Percentiles rank a stretch among this genome's conserved stretches.
phyloP scores from a whole-genome alignment of 305 asterid species.

The Fraxinus xanthoxyloides region DNA sequence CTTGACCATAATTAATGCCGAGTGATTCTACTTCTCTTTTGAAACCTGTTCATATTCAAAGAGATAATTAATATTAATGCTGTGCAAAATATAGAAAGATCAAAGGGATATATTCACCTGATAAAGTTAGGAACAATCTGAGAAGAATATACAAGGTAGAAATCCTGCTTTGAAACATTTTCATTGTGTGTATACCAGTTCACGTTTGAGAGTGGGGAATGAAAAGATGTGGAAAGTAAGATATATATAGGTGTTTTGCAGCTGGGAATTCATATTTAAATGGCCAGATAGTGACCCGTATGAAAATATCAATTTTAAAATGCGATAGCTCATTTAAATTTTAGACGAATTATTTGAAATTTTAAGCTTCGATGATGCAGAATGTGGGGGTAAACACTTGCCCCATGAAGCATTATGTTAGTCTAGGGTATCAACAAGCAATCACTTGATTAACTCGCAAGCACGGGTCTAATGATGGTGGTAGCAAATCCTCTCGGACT shows the following conservation, averaged over 20 bases:
- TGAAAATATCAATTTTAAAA: not conserved
- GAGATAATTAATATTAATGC: not conserved
- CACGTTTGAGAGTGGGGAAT: not conserved
- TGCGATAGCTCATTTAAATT: not conserved
- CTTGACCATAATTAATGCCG: conserved; percentile 48
- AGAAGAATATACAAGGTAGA: conserved; percentile 29
- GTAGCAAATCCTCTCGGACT: not conserved
- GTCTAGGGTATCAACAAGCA: not conserved
- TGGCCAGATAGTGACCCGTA: not conserved
- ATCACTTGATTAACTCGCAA: too few relatives aligned
- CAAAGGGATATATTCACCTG: conserved; percentile 23
- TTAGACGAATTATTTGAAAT: not conserved
- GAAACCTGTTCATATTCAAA: conserved; percentile 18
- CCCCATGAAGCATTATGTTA: not conserved
- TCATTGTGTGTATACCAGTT: conserved; percentile 15
- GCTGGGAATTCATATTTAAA: not conserved
- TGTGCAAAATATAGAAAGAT: not conserved
- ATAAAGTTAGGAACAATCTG: conserved; percentile 25
- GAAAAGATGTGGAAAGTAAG: not conserved
- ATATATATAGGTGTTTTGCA: not conserved
- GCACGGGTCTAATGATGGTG: not conserved
- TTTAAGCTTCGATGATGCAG: not conserved
- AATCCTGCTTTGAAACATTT: conserved; percentile 16
- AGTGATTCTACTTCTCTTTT: conserved; percentile 21
- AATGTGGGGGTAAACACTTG: not conserved